Conservation (phyloP, 768 basidiomycete species). For the Thelephora ganbajun region DNA sequence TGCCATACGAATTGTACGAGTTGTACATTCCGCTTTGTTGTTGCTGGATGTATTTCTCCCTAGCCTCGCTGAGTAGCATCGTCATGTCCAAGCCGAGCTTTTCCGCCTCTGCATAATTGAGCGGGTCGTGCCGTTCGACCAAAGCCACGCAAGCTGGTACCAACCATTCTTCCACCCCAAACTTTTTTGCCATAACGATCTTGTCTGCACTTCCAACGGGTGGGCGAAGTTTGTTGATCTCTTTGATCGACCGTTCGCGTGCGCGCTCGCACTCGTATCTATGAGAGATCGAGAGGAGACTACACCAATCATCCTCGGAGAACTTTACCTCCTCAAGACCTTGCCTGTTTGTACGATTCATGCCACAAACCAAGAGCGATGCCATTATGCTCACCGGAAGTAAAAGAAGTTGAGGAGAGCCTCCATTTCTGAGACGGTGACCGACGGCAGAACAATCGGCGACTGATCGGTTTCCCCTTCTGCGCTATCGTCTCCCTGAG, state of each 20-base stretch:
- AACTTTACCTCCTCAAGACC: neutral
- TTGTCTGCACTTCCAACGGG: constrained; percentile 19
- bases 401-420: constrained; percentile 27
- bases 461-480: constrained; percentile 21
- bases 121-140: constrained; percentile 19
- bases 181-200: constrained; percentile 25
- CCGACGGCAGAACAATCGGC: constrained; percentile 20
- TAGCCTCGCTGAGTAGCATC: constrained; percentile 13
- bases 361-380: neutral
- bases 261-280: constrained; percentile 23
- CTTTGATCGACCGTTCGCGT: constrained; percentile 20
- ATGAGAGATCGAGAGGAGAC: constrained; percentile 25
- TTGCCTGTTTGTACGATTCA: neutral
- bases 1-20: too few relatives aligned
- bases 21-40: too few relatives aligned
- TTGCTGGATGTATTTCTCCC: constrained; percentile 7
- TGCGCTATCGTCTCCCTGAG: constrained; percentile 9
- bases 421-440: constrained; percentile 22
- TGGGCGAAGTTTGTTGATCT: constrained; percentile 7
- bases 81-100: constrained; percentile 19
- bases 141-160: constrained; percentile 23
- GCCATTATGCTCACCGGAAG: constrained; percentile 16
- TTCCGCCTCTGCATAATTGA: constrained; percentile 21
- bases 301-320: constrained; percentile 20
- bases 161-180: constrained; percentile 25